Base-by-base conservation (phyloP, 768 basidiomycete genomes). In the Tremella yokohamensis region DNA sequence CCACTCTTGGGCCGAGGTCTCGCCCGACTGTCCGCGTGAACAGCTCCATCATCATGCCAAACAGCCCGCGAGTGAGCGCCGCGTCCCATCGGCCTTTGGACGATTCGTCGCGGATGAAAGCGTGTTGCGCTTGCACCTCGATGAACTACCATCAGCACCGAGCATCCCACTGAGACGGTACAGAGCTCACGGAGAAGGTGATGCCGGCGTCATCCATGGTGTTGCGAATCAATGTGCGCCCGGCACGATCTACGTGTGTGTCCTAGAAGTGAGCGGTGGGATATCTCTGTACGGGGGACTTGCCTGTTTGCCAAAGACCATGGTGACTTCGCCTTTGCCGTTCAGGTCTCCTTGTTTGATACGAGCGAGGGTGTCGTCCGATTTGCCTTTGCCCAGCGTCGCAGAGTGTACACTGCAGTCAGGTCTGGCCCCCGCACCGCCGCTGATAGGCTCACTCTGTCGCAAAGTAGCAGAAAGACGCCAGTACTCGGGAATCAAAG, bases 61-160 rank as follows among this genome's bases (percentile, higher is more conserved):
- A 92, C 29, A 91, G 73, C 19, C 85, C 86, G 50, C 83, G 81
- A 0, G 89, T 90, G 52, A 97, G 79, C 0, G 92, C 92, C 8
- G 91, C 90, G 69, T 98, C 94, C 91, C 91, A 98, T 54, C 94
- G 83, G 1, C 90, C 93, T 75, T 96, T 97, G 26, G 87, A 89
- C 7, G 83, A 82, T 68, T 92, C 90, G 73, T 94, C 92, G 4
- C 93, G 85, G 60, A 97, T 87, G 77, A 97, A 97, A 2, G 94
- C 94, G 65, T 97, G 93, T 69, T 98, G 93, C 0, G 93, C 94
- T 75, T 96, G 91, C 13, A 97, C 90, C 75, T 98, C 94, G 58
- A 96, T 78, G 75, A 93, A 92, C 88, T 92, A 40, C 11, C 20
- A 22, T 40, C 6, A 42, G 18, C 20, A 19, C 18, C 20, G 49